Conservation (phyloP, 805 yeast genomes). For the Saturnispora besseyi region DNA sequence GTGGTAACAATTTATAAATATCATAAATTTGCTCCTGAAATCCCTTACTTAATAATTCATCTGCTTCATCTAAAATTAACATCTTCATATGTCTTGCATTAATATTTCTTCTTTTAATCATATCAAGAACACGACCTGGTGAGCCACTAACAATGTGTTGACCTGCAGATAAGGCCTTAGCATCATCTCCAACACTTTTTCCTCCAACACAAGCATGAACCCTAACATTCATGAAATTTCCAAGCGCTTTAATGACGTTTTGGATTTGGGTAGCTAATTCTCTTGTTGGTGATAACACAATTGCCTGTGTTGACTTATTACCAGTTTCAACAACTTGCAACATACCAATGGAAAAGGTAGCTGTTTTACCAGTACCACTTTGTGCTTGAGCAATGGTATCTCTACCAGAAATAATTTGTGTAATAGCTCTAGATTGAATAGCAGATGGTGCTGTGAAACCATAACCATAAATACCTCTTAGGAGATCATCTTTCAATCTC, state of each 20-base stretch:
- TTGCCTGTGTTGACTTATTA: slow-evolving; percentile 72
- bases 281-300: slow-evolving; percentile 90
- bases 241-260: slow-evolving; percentile 76
- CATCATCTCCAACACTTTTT: slow-evolving; percentile 71
- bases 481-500: slow-evolving; percentile 62
- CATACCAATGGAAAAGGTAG: slow-evolving; percentile 93
- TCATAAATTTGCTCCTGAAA: slow-evolving; percentile 94
- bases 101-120: slow-evolving; percentile 76
- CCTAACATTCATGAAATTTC: slow-evolving; percentile 77
- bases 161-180: slow-evolving; percentile 62
- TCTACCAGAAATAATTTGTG: slow-evolving; percentile 88
- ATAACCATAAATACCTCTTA: slow-evolving; percentile 74
- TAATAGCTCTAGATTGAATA: slow-evolving; percentile 94
- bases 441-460: slow-evolving; percentile 97
- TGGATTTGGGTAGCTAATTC: slow-evolving; percentile 92
- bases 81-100: slow-evolving; percentile 71
- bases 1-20: slow-evolving; percentile 76
- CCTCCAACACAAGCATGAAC: slow-evolving; percentile 96
- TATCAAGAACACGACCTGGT: slow-evolving; percentile 90
- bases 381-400: slow-evolving; percentile 98
- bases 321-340: slow-evolving; percentile 75
- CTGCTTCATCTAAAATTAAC: slow-evolving; percentile 93
- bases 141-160: slow-evolving; percentile 94
- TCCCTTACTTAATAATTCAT: slow-evolving; percentile 86
- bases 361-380: slow-evolving; percentile 99